Conservation (phyloP, 2,329 filamentous ascomycete species). For the Graphium sp. region DNA sequence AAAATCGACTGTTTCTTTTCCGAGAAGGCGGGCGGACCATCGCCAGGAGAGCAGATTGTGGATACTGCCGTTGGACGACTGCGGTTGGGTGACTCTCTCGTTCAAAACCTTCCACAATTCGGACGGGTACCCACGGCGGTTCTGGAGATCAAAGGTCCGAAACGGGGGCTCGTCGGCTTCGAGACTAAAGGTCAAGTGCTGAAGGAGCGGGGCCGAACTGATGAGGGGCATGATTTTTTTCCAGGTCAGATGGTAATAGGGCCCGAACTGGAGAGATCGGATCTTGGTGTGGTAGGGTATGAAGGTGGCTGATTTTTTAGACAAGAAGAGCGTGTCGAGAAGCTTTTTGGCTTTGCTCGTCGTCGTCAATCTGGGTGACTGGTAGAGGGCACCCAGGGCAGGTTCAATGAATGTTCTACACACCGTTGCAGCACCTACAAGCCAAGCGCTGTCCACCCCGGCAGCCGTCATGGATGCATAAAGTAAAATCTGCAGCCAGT, state of each 20-base stretch:
- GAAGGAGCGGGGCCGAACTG: slow-evolving; percentile 1
- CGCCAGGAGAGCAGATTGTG: slow-evolving; percentile 2
- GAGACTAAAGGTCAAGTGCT: slow-evolving; percentile 2
- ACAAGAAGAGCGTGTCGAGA: slow-evolving; percentile 29
- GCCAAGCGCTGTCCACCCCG: slow-evolving; percentile 39
- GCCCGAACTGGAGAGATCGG: slow-evolving; percentile 49
- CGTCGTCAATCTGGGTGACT: slow-evolving; percentile 43
- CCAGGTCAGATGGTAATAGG: slow-evolving; percentile 1
- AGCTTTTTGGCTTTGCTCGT: slow-evolving; percentile 25
- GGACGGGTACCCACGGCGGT: slow-evolving; percentile 1
- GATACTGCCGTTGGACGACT: too few relatives aligned
- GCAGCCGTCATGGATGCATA: slow-evolving; percentile 39
- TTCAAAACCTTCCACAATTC: background rate
- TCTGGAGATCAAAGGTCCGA: slow-evolving; percentile 2
- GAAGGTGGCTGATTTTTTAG: slow-evolving; percentile 27
- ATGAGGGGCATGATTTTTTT: background rate
- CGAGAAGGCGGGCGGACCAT: slow-evolving; percentile 3
- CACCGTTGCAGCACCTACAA: slow-evolving; percentile 42
- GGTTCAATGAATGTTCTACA: slow-evolving; percentile 55
- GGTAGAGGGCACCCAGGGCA: slow-evolving; percentile 56
- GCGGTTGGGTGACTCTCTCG: slow-evolving; percentile 2
- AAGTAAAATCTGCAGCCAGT: slow-evolving; percentile 53
- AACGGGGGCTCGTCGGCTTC: slow-evolving; percentile 4
- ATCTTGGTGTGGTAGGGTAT: slow-evolving; percentile 59
- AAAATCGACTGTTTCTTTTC: background rate